phyloP scores from a whole-genome alignment of 2,329 filamentous ascomycete genomes.

The Chaetoscypha palmicola region DNA sequence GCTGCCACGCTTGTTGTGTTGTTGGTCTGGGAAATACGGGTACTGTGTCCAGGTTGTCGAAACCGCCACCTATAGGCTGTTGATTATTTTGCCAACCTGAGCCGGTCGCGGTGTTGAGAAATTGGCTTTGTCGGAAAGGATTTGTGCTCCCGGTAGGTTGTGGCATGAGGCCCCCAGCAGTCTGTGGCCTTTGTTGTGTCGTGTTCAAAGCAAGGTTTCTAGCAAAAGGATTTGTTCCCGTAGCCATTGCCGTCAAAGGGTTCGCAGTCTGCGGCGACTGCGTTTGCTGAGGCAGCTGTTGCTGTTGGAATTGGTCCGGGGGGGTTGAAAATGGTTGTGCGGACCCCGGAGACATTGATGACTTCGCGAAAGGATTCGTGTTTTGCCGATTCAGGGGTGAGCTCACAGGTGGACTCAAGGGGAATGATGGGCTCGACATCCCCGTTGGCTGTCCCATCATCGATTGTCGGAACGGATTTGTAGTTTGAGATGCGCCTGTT shows the following conservation, averaged over 20 bases:
- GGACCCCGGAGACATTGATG: constrained; percentile 33
- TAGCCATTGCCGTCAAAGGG: constrained; percentile 49
- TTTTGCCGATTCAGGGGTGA: constrained; percentile 52
- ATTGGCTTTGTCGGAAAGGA: constrained; percentile 85
- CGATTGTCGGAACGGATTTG: constrained; percentile 91
- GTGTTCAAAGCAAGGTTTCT: constrained; percentile 35
- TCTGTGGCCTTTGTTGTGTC: constrained; percentile 22
- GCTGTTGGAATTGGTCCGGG: constrained; percentile 32
- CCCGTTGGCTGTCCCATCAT: constrained; percentile 63
- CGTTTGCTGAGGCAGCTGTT: constrained; percentile 16
- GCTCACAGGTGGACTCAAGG: constrained; percentile 37
- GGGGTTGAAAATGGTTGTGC: constrained; percentile 31
- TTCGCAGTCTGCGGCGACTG: constrained; percentile 39
- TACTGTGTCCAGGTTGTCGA: constrained; percentile 72
- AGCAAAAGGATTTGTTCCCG: constrained; percentile 67
- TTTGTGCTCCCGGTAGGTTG: constrained; percentile 87
- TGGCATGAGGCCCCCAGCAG: constrained; percentile 49
- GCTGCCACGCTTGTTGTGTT: constrained; percentile 54
- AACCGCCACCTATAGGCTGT: constrained; percentile 70
- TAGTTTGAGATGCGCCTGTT: constrained; percentile 51
- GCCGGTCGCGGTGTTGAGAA: constrained; percentile 83
- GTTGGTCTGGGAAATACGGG: constrained; percentile 80
- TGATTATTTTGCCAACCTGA: constrained; percentile 80
- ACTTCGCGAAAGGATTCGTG: constrained; percentile 83
- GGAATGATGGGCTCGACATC: constrained; percentile 34